Conservation (phyloP, 495 filamentous ascomycete species). For the Penicillium angulare region DNA sequence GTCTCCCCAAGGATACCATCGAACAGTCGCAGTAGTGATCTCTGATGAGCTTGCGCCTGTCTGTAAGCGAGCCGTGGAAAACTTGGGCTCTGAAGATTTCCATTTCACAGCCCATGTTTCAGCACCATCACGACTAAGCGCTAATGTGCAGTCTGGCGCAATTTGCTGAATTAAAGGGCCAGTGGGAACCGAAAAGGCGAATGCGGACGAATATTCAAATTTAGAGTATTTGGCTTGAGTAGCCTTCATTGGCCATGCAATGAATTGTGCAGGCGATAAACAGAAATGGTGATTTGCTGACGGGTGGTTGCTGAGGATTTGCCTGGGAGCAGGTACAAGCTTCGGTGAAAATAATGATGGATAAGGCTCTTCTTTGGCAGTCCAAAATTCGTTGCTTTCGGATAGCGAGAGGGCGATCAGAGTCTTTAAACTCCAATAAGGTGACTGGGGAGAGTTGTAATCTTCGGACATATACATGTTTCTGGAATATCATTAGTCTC, state of each 20-base stretch:
- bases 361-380: slow-evolving; percentile 30
- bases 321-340: slow-evolving; percentile 9
- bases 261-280: slow-evolving; percentile 12
- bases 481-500: no score
- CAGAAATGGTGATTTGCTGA: slow-evolving; percentile 12
- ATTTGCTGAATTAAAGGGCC: slow-evolving; percentile 11
- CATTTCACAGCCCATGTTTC: slow-evolving; percentile 16
- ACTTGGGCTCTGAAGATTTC: slow-evolving; percentile 9
- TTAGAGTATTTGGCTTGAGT: slow-evolving; percentile 73
- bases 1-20: slow-evolving; percentile 14
- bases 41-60: not conserved
- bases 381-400: slow-evolving; percentile 67
- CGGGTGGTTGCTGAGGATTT: slow-evolving; percentile 13
- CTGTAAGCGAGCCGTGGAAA: not conserved
- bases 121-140: slow-evolving; percentile 11
- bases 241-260: slow-evolving; percentile 58
- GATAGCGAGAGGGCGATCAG: slow-evolving; percentile 67
- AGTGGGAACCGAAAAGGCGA: slow-evolving; percentile 48
- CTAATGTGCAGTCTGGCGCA: slow-evolving; percentile 11
- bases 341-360: not conserved
- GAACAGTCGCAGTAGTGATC: not conserved
- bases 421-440: slow-evolving; percentile 72
- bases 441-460: slow-evolving; percentile 68
- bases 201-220: slow-evolving; percentile 67
- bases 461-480: slow-evolving; percentile 76